Evolutionary conservation across 345 rosid species (phyloP), one percentile per base, ranked within the genome.

Genomic region (Erucastrum elatum): DNA sequence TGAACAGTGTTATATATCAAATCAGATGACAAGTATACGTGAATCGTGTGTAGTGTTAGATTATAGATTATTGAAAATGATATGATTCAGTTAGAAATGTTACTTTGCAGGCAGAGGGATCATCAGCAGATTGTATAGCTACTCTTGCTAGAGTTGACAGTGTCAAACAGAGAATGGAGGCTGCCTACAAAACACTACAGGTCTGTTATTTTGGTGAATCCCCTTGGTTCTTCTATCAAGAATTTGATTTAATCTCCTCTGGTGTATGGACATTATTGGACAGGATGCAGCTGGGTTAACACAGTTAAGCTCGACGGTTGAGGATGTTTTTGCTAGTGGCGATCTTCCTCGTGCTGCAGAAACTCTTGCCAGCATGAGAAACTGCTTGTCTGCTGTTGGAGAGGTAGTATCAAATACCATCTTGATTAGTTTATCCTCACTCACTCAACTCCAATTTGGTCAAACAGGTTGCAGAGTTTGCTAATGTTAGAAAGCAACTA

Each of bases 271-370:
- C 44, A 37, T 46, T 62, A 37, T 46, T 62, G 77, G 17, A 66
- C 76, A 95, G 99, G 98, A 95, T 85, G 99, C 99, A 25, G 98
- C 97, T 8, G 99, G 99, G 27, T 88, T 95, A 81, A 88, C 99
- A 60, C 97, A 95, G 83, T 83, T 95, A 72, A 93, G 98, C 81
- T 92, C 96, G 7, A 95, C 98, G 0, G 99, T 95, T 46, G 99
- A 95, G 86, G 98, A 91, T 87, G 98, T 95, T 11, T 95, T 95
- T 82, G 92, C 96, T 41, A 93, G 97, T 10, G 97, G 99, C 2
- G 99, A 95, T 85, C 97, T 95, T 87, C 96, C 98, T 67, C 93
- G 91, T 31, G 99, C 99, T 53, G 99, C 99, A 11, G 98, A 95
- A 81, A 95, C 99, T 72, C 87, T 95, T 90, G 94, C 99, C 71